Evolutionary conservation across 768 basidiomycete genomes (phyloP), one percentile per base, ranked within the genome.

Genomic region (Naganishia onofrii): DNA sequence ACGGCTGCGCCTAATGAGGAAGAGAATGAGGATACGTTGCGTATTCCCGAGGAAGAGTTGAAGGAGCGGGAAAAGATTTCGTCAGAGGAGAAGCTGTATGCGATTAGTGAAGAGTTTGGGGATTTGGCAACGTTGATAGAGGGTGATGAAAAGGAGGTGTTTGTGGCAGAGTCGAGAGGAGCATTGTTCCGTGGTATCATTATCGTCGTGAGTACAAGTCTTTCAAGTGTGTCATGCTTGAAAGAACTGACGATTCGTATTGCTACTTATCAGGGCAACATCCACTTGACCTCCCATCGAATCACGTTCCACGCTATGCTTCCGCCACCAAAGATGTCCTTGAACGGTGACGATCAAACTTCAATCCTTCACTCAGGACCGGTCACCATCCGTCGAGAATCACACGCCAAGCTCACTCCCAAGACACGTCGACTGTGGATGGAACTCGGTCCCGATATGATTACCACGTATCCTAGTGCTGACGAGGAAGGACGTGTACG

Each of bases 221-320:
- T 34, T 26, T 7, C 42, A 2, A 15, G 42, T 8, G 32, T 21
- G 46, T 23, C 15, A 34, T 28, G n/a, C 23, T 36, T 36, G 34
- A 36, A 5, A 12, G 34, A 36, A 36, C 26, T 42, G n/a, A 53
- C 19, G 46, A 15, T 52, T 26, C 17, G 13, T 58, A 3, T 4
- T 42, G 31, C 26, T 3, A 15, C 84, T 63, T 36, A 4, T 3
- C 60, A 63, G 60, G 60, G 88, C 8, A 86, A 86, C 36, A 80
- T 88, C 21, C 87, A 88, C 76, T 76, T 89, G 23, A 89, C 88
- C 0, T 87, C 86, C 0, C 87, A 88, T 77, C 84, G 88, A 4
- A 71, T 89, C 23, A 81, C 86, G 0, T 89, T 89, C 76, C 88
- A 89, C 73, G 88, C 88, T 1, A 84, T 87, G 12, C 77, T 89